Evolutionary conservation across 495 filamentous ascomycete genomes (phyloP).

Genomic region (Neurospora africana): DNA sequence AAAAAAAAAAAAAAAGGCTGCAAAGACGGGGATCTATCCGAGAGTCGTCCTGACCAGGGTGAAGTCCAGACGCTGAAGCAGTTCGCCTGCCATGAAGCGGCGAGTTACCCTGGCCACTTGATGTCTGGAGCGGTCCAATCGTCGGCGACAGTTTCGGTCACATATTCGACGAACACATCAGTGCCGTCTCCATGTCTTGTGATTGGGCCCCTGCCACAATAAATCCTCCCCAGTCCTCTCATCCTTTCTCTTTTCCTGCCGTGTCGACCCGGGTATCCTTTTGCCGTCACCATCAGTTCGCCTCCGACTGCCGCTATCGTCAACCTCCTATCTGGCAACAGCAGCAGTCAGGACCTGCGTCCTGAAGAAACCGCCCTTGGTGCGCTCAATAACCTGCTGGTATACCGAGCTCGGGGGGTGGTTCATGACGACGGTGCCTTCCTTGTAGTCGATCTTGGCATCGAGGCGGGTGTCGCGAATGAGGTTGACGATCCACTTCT

Average conservation of each 20-base stretch:
- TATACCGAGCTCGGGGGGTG: slow-evolving; percentile 96
- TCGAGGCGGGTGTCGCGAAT: slow-evolving; percentile 96
- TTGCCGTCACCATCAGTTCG: neutral
- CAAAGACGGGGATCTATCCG: neutral
- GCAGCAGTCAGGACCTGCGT: slow-evolving; percentile 62
- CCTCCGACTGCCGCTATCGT: neutral
- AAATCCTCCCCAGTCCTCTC: neutral
- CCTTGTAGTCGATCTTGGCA: slow-evolving; percentile 98
- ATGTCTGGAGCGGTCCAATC: neutral
- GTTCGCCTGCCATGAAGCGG: neutral
- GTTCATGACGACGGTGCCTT: slow-evolving; percentile 98
- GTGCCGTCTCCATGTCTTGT: neutral
- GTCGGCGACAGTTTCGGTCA: neutral
- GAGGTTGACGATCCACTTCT: slow-evolving; percentile 99
- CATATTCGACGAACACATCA: neutral
- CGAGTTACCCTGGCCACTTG: neutral
- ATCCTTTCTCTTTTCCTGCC: neutral
- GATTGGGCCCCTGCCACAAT: neutral
- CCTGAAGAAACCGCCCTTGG: slow-evolving; percentile 88
- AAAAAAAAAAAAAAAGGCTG: too few species aligned
- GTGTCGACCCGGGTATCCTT: neutral
- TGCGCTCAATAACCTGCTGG: slow-evolving; percentile 96
- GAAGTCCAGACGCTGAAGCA: neutral
- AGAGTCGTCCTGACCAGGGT: neutral
- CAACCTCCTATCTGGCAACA: slow-evolving; percentile 31